Evolutionary conservation across 257 asterid genomes (phyloP).

Genomic region (Solanum appendiculatum): DNA sequence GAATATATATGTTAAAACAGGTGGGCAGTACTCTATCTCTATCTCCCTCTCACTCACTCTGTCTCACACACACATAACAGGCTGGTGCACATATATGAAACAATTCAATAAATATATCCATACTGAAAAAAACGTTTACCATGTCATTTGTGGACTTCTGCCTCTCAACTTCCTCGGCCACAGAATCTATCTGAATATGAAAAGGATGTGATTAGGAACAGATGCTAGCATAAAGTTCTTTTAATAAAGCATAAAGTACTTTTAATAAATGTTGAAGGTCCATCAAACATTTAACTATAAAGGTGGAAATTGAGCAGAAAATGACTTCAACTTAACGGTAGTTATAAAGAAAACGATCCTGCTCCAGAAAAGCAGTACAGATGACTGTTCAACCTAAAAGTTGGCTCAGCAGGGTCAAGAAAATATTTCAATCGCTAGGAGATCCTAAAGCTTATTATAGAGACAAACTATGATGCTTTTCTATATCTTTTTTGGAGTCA

Average conservation of each 20-base stretch:
- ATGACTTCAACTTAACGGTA: background rate
- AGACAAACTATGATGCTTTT: background rate
- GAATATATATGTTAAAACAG: background rate
- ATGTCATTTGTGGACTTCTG: conserved; percentile 53
- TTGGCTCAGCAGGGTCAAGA: background rate
- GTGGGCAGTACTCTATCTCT: background rate
- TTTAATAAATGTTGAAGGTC: background rate
- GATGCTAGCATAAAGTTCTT: background rate
- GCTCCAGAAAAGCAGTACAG: background rate
- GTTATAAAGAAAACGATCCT: background rate
- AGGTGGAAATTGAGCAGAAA: background rate
- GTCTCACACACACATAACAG: background rate
- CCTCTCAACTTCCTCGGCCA: conserved; percentile 88
- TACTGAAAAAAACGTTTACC: conserved; percentile 20
- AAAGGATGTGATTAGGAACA: background rate
- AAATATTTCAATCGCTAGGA: background rate
- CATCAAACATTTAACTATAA: background rate
- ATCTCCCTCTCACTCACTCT: background rate
- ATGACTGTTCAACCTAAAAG: background rate
- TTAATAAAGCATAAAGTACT: background rate
- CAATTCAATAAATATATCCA: background rate
- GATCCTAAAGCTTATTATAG: background rate
- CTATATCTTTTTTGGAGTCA: background rate
- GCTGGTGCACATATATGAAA: background rate
- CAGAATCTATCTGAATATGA: conserved; percentile 64